Conservation (phyloP, 768 basidiomycete genomes). For the Sporobolomyces roseus region DNA sequence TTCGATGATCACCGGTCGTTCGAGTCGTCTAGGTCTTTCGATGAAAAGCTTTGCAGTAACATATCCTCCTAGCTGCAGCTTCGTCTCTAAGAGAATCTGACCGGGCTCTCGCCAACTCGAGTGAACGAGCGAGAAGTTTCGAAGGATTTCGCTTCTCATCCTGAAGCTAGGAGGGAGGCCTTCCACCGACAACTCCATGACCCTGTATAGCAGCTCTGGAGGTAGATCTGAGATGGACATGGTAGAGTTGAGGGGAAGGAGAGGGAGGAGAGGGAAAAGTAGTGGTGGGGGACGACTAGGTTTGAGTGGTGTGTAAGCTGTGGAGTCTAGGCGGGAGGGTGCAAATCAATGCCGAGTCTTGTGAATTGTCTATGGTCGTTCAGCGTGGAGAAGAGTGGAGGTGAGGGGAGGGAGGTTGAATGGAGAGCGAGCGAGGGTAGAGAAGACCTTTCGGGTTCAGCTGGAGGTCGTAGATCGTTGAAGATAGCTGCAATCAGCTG, state of each 20-base stretch:
- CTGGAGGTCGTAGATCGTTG: too few species aligned
- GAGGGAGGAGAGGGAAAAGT: background rate
- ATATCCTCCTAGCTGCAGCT: conserved; percentile 26
- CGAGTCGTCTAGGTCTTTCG: background rate
- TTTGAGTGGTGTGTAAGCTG: too few species aligned
- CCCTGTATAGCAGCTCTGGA: conserved; percentile 15
- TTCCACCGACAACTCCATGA: conserved; percentile 28
- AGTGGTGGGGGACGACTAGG: too few species aligned
- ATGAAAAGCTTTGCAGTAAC: background rate
- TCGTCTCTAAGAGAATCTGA: conserved; percentile 20
- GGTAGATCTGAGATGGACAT: conserved; percentile 3
- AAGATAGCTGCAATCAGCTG: too few species aligned
- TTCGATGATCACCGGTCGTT: conserved; percentile 1
- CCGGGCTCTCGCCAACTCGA: conserved; percentile 5
- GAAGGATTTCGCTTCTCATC: conserved; percentile 4
- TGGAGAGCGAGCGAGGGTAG: too few species aligned
- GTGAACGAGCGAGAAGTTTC: conserved; percentile 15
- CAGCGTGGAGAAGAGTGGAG: too few species aligned
- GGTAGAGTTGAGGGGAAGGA: background rate
- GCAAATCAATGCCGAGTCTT: too few species aligned
- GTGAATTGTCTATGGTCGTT: too few species aligned
- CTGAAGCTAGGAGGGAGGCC: conserved; percentile 5
- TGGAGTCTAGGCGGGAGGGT: too few species aligned
- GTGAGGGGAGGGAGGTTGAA: too few species aligned
- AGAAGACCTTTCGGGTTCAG: too few species aligned